Evolutionary conservation across 257 asterid genomes (phyloP).

Genomic region (Handroanthus guayacan): DNA sequence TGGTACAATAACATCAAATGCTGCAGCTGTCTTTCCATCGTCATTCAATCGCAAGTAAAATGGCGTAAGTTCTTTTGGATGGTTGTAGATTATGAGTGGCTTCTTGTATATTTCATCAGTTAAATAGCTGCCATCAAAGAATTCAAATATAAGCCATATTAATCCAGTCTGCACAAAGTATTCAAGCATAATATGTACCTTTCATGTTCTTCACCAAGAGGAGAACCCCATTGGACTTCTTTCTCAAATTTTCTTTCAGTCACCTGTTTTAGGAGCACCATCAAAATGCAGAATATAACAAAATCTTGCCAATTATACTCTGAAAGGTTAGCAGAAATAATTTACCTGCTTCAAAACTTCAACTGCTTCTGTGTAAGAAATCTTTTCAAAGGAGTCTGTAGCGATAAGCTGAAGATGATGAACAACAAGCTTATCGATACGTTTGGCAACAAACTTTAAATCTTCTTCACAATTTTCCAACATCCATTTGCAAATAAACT

Average conservation of each 20-base stretch:
- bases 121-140: conserved; percentile 57
- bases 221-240: conserved; percentile 67
- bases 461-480: conserved; percentile 70
- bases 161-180: neutral
- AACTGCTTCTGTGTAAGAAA: conserved; percentile 75
- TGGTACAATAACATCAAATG: conserved; percentile 80
- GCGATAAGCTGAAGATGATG: conserved; percentile 61
- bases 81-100: conserved; percentile 73
- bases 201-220: conserved; percentile 85
- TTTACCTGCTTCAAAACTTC: conserved; percentile 66
- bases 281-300: conserved; percentile 1
- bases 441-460: conserved; percentile 62
- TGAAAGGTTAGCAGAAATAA: neutral
- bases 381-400: conserved; percentile 53
- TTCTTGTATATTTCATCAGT: conserved; percentile 66
- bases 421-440: conserved; percentile 58
- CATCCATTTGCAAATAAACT: conserved; percentile 68
- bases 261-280: conserved; percentile 48
- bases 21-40: conserved; percentile 76
- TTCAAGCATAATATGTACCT: conserved; percentile 46
- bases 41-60: conserved; percentile 67
- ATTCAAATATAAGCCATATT: neutral
- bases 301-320: neutral
- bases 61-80: conserved; percentile 73
- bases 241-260: conserved; percentile 47